These are phyloP conservation scores for Ceratobasidium sp. DNA, from an alignment of 1,284 basidiomycete genomes.

Conservation along the genomic window DNA sequence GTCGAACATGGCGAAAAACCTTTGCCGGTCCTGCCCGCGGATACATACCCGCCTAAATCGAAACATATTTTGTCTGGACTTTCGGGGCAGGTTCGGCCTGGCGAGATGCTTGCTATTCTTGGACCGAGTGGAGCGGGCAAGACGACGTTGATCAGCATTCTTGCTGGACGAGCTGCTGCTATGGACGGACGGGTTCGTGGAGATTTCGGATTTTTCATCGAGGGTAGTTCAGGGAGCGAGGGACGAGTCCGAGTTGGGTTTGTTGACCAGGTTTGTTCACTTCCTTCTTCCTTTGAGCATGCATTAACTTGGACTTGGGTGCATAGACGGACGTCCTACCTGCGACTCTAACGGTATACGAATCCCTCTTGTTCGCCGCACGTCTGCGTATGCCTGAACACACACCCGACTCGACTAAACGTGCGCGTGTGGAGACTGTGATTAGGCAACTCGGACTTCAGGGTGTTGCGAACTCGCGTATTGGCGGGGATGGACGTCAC, in stretches of 20 bases:
- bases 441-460: slow-evolving; percentile 78
- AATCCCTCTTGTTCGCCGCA: slow-evolving; percentile 85
- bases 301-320: not conserved
- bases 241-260: slow-evolving; percentile 66
- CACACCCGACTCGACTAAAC: slow-evolving; percentile 70
- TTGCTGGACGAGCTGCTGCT: slow-evolving; percentile 67
- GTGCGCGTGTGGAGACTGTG: slow-evolving; percentile 65
- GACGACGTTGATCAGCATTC: slow-evolving; percentile 83
- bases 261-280: slow-evolving; percentile 68
- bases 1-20: slow-evolving; percentile 46
- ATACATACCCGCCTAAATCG: not conserved
- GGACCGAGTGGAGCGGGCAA: slow-evolving; percentile 86
- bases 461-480: slow-evolving; percentile 72
- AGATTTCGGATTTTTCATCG: slow-evolving; percentile 61
- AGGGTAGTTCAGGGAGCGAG: slow-evolving; percentile 34
- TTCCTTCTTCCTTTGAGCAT: not conserved
- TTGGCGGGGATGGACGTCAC: slow-evolving; percentile 61
- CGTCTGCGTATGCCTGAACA: slow-evolving; percentile 82
- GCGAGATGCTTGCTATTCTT: slow-evolving; percentile 85
- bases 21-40: slow-evolving; percentile 1
- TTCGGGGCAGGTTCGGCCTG: slow-evolving; percentile 73
- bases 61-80: slow-evolving; percentile 68
- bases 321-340: slow-evolving; percentile 74
- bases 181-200: slow-evolving; percentile 78
- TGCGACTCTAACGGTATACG: slow-evolving; percentile 78